Base-by-base conservation (phyloP, 2,329 filamentous ascomycete genomes). In the Escovopsis sp. region DNA sequence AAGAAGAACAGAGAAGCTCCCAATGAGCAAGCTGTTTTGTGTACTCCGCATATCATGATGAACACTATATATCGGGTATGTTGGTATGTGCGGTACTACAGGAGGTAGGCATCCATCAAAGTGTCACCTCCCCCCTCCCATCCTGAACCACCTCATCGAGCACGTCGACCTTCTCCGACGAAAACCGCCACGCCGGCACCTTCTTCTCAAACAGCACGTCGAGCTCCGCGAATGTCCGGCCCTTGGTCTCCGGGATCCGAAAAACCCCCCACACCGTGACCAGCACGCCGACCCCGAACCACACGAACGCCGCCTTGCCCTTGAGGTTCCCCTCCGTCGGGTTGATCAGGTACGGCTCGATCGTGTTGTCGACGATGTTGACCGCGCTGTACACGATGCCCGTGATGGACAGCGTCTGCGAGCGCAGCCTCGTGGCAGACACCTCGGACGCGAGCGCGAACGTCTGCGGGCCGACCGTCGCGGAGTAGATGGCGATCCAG, bases 261-360 rank as follows among this genome's bases (percentile, higher is more conserved):
- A 51, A 48, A 16, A 40, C 45, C 0, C 44, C 45, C 48, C 48
- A 52, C 12, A 38, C 11, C 2, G 47, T 40, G 12, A 40, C 32
- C 33, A 40, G 19, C n/a, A 40, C 34, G 5, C 39, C 37, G 26
- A 40, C 33, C 3, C 33, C 39, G 5, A 40, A 40, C 39, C 39
- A 40, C 18, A 40, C 39, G 34, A 40, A 38, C 3, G 39, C 66
- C 28, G 46, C 46, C 35, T 47, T 45, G 5, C 49, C 58, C 52
- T 39, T 49, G 44, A 56, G 53, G 38, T 63, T 52, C 32, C 40
- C 41, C 10, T 45, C 47, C 2, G 44, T 49, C 4, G 56, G 53
- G 38, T 57, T 58, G 39, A 58, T 48, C 2, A 56, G 44, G 29
- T 54, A 55, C 10, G 53, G 51, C 39, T 51, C 45, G 8, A 54